Base-by-base conservation (phyloP, 495 filamentous ascomycete species). In the Talaromyces trachyspermus region DNA sequence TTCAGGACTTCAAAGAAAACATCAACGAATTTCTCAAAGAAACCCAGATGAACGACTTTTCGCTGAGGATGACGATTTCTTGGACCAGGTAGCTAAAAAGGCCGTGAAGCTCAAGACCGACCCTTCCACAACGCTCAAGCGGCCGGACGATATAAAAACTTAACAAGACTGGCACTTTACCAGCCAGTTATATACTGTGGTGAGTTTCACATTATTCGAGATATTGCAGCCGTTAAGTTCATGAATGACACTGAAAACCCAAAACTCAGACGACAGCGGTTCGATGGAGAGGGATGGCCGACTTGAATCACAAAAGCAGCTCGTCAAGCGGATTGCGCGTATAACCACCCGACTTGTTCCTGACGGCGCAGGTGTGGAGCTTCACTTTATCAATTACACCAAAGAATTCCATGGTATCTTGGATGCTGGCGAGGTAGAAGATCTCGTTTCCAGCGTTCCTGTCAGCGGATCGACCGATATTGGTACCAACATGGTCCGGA, bases 121-220 rank as follows among this genome's bases (percentile, higher is more conserved):
- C 39, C 39, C 39, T 8, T n/a, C 6, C 23, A 42, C 39, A 17
- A 8, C 18, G 4, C 10, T 42, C n/a, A 11, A 19, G 12, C 40
- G 39, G 27, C 27, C 27, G 18, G 51, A 49, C 25, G 20, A 52
- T 17, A 15, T 54, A 4, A 46, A 54, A 23, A 54, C 48, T n/a
- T 18, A 45, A 29, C 12, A 54, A 32, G 49, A n/a, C n/a, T 54
- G 15, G 20, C 52, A 0, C 27, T 52, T 32, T 36, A 54, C 23
- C 41, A 54, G 24, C 52, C 52, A 18, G 52, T 54, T 14, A 48
- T 54, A 9, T 54, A 54, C 42, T 54, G 52, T 43, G 52, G 52
- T 52, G 48, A 52, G 33, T 36, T 6, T 36, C 12, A 7, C 17
- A 36, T 7, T n/a, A 30, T 30, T 30, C 12, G 27, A 30, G 12